Evolutionary conservation across 1,284 basidiomycete species (phyloP), one percentile per base, ranked within the genome.

Genomic region (Trichosporon sp.): DNA sequence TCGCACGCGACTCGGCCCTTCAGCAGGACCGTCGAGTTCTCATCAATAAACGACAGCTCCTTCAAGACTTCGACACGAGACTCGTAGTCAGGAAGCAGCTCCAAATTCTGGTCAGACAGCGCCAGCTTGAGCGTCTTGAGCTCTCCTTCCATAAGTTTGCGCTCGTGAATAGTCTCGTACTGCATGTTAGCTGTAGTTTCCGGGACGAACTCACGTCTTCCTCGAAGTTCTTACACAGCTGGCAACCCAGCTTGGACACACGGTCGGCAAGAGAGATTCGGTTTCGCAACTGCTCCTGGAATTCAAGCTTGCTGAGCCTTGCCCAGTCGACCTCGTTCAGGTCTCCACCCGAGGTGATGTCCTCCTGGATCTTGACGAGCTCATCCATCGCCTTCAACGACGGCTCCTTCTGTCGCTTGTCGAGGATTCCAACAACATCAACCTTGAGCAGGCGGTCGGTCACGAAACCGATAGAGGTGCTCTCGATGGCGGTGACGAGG

Each of bases 1-100:
- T 99, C 97, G 85, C 97, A 99, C 23, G 97, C 97, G 11, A 99
- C 97, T 62, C 97, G 89, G 12, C 97, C 97, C 80, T 99, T 99
- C 70, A 99, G 87, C 27, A 95, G 87, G 1, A 99, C 95, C 0
- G 95, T 98, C 34, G 92, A 91, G 75, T 96, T 92, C 62, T 94
- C 91, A 79, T 97, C 91, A 75, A 98, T 92, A 80, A 97, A 96
- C 72, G 92, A 89, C 27, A 99, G 87, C 66, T 92, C 91, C 78
- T 96, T 91, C 62, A 99, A 87, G 1, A 99, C 96, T 34, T 88
- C 89, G 27, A 99, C 90, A 27, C 96, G 87, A 79, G 95, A 93
- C 80, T 98, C 92, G 82, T 98, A 99, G 81, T 99, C 97, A 0
- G 97, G 97, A 58, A 99, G 88, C 53, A 99, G 87, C 78, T 98